Base-by-base conservation (phyloP, 441 rosid species). In the Flueggea neowawraea region DNA sequence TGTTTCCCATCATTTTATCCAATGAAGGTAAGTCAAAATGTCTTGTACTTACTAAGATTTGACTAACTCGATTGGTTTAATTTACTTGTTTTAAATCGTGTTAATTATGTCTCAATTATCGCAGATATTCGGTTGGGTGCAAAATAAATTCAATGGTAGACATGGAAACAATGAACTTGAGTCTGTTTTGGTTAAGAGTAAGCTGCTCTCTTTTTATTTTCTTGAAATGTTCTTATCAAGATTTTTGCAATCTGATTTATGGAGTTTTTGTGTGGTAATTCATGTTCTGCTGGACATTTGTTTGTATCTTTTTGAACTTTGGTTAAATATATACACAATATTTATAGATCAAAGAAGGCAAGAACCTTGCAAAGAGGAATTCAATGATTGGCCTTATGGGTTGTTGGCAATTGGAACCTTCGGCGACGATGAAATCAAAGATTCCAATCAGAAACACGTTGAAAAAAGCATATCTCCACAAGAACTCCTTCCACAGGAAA, bases 71-170 rank as follows among this genome's bases (percentile, higher is more conserved):
- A 1, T 22, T 22, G 65, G 52, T 60, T 51, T n/a, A 17, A 9
- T 52, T 50, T 4, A 3, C 12, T n/a, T 32, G n/a, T 13, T 68
- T 31, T 54, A 8, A 2, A n/a, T n/a, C 1, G 2, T 22, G 28
- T 22, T 22, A 22, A 58, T 52, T 55, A 49, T 69, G 39, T 64
- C 6, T 60, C 45, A 52, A 39, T 55, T 57, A 45, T 47, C 73
- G 66, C 84, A 89, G 94, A 64, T 82, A 54, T 80, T 84, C 51
- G 64, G 71, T 65, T 89, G 96, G 96, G 77, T 85, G 79, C 91
- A 89, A 69, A 75, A 66, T 69, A 89, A 84, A 71, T 71, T 81
- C 66, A 59, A 54, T 50, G 69, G 72, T 64, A 73, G 68, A 63
- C 67, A 68, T 50, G 65, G 45, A 31, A 57, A 43, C 64, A 73